phyloP scores from a whole-genome alignment of 2,329 filamentous ascomycete genomes.

The Penicillium sp. region DNA sequence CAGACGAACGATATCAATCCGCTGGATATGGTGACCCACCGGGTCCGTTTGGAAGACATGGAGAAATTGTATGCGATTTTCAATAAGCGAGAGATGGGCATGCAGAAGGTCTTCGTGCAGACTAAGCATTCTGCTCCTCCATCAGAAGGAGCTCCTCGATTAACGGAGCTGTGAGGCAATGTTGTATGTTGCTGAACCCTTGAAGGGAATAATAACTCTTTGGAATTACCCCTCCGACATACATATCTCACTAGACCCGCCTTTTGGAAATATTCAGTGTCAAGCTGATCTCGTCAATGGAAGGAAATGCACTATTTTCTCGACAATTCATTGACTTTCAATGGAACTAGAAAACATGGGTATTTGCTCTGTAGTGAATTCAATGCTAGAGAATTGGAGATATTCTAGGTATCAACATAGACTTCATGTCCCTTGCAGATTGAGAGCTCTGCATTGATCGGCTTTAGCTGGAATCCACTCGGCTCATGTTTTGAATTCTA shows the following conservation, averaged over 20 bases:
- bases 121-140: constrained; percentile 58
- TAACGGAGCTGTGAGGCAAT: constrained; percentile 43
- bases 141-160: constrained; percentile 49
- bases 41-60: constrained; percentile 71
- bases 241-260: not conserved
- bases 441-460: not conserved
- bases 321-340: not conserved
- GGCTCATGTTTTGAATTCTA: not conserved
- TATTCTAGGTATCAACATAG: not conserved
- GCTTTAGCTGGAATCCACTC: not conserved
- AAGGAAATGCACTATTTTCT: too few species aligned
- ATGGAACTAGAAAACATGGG: not conserved
- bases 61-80: constrained; percentile 66
- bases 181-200: not conserved
- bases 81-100: constrained; percentile 55
- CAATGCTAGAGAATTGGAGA: not conserved
- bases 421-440: not conserved
- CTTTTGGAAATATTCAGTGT: too few species aligned
- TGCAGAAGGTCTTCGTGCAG: constrained; percentile 77
- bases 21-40: constrained; percentile 76
- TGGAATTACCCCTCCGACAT: not conserved
- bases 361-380: not conserved
- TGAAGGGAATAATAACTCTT: not conserved
- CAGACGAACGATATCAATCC: constrained; percentile 69
- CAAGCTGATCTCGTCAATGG: not conserved